Conservation (phyloP, 257 asterid species). For the Pogostemon cablin region DNA sequence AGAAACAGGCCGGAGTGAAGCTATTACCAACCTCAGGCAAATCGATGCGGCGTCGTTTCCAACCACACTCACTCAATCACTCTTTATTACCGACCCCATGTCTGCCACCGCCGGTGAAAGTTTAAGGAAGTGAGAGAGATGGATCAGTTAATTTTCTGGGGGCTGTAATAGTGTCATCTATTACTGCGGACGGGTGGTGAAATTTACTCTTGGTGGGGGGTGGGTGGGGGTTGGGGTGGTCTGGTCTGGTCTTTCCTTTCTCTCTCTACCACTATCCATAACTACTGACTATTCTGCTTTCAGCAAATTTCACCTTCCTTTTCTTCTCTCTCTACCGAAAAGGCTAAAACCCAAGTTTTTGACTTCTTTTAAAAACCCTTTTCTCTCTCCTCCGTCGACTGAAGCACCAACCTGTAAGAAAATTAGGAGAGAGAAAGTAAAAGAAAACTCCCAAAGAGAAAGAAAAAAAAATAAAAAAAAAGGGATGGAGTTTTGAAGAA, state of each 20-base stretch:
- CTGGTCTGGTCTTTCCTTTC: conserved; percentile 20
- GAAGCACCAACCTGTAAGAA: conserved; percentile 41
- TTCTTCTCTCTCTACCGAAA: conserved; percentile 21
- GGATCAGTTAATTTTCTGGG: not conserved
- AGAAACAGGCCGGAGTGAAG: not conserved
- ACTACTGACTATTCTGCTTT: conserved; percentile 31
- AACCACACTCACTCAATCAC: not conserved
- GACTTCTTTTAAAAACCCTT: conserved; percentile 21
- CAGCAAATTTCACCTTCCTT: conserved; percentile 21
- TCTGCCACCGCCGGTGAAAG: not conserved
- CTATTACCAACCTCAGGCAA: not conserved
- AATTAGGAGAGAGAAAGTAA: conserved; percentile 32
- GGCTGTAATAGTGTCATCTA: not conserved
- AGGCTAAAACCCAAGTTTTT: conserved; percentile 35
- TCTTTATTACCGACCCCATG: not conserved
- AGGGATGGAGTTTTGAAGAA: conserved; percentile 24
- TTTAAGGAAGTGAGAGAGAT: not conserved
- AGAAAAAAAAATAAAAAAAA: conserved; percentile 26
- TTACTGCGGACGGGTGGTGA: conserved; percentile 1
- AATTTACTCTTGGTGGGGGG: not conserved
- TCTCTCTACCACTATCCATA: conserved; percentile 35
- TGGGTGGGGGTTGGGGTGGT: not conserved
- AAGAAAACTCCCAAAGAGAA: not conserved
- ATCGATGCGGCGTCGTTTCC: conserved; percentile 1
- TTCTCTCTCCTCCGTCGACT: conserved; percentile 55